Conservation (phyloP, 441 rosid genomes). For the Jatropha podagrica region DNA sequence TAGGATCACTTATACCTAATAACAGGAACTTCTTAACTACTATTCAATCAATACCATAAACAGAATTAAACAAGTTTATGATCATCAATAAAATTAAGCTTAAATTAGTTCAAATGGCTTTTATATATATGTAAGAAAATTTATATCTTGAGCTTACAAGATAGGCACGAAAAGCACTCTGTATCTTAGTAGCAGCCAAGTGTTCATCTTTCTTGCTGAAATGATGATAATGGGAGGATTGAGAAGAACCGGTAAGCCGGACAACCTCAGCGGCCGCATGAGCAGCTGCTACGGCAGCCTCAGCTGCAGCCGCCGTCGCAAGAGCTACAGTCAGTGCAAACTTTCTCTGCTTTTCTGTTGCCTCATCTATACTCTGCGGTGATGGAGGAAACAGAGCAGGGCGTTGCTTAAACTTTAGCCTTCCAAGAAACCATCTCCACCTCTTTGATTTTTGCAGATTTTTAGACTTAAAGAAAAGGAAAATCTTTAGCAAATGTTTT, state of each 20-base stretch:
- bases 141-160: slow-evolving; percentile 53
- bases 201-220: slow-evolving; percentile 29
- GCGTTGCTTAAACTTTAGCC: slow-evolving; percentile 45
- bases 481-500: background rate
- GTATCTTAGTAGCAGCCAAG: slow-evolving; percentile 71
- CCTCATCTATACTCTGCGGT: slow-evolving; percentile 47
- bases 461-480: background rate
- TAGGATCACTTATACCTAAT: too few relatives aligned
- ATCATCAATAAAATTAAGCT: background rate
- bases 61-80: too few relatives aligned
- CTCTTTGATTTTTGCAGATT: slow-evolving; percentile 49
- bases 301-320: slow-evolving; percentile 86
- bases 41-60: too few relatives aligned
- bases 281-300: slow-evolving; percentile 90
- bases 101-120: too few relatives aligned
- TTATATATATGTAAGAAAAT: background rate
- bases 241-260: slow-evolving; percentile 48
- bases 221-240: slow-evolving; percentile 25
- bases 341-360: slow-evolving; percentile 67
- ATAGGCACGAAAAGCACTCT: slow-evolving; percentile 71
- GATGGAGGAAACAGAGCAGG: slow-evolving; percentile 39
- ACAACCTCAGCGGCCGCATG: slow-evolving; percentile 89
- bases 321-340: slow-evolving; percentile 81
- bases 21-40: too few relatives aligned
- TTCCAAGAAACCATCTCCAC: slow-evolving; percentile 54